Evolutionary conservation across 2,329 filamentous ascomycete genomes (phyloP).

Genomic region (Escovopsis sp.): DNA sequence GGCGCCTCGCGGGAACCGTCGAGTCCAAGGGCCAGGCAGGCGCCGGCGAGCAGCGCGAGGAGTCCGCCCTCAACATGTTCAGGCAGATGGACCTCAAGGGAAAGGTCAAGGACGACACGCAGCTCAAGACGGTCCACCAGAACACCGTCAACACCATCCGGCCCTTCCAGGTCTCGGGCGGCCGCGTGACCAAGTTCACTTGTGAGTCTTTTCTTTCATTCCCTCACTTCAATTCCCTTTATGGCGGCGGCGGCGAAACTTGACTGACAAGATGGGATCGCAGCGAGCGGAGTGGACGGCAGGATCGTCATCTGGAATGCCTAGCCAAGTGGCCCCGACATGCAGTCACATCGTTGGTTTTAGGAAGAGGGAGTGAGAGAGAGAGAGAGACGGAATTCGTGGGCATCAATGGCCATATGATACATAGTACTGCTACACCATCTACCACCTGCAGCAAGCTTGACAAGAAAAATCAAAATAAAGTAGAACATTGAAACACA

Average conservation of each 20-base stretch:
- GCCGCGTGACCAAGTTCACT: slow-evolving; percentile 63
- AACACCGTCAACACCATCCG: slow-evolving; percentile 86
- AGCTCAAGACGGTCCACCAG: slow-evolving; percentile 89
- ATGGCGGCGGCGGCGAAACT: too few relatives aligned
- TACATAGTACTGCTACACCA: too few relatives aligned
- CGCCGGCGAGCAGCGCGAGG: slow-evolving; percentile 55
- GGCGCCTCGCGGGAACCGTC: slow-evolving; percentile 70
- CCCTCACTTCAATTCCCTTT: too few relatives aligned
- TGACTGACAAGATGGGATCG: slow-evolving; percentile 13
- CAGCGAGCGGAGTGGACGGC: slow-evolving; percentile 71
- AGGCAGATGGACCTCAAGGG: slow-evolving; percentile 97
- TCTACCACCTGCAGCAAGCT: too few relatives aligned
- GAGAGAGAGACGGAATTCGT: too few relatives aligned
- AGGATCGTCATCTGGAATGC: slow-evolving; percentile 65
- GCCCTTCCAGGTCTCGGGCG: slow-evolving; percentile 52
- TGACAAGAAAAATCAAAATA: too few relatives aligned
- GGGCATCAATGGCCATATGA: too few relatives aligned
- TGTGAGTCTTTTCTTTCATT: slow-evolving; percentile 42
- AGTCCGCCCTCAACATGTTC: slow-evolving; percentile 96
- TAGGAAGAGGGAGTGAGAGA: too few relatives aligned
- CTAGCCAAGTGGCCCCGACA: not conserved
- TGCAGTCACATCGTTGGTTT: not conserved
- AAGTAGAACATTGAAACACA: too few relatives aligned
- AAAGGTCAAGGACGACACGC: slow-evolving; percentile 79
- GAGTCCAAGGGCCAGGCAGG: slow-evolving; percentile 55